phyloP scores from a whole-genome alignment of 2,329 filamentous ascomycete species.

The Ascochyta clinopodiicola region DNA sequence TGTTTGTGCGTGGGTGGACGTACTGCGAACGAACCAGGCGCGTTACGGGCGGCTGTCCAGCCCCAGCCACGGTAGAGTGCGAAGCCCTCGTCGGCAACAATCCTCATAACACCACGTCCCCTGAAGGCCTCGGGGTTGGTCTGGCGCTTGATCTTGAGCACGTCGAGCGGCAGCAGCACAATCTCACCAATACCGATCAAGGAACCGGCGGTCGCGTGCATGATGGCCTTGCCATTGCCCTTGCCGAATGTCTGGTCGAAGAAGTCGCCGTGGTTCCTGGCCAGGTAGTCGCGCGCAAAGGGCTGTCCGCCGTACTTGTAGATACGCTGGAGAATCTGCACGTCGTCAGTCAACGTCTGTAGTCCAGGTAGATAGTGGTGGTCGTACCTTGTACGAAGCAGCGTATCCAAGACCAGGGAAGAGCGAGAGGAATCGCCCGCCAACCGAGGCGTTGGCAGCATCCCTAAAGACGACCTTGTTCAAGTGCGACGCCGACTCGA shows the following conservation, averaged over 20 bases:
- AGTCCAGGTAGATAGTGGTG: no score
- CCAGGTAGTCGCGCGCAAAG: constrained; percentile 88
- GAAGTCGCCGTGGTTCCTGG: constrained; percentile 75
- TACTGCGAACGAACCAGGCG: constrained; percentile 95
- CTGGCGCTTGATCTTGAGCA: constrained; percentile 99
- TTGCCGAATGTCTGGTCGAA: constrained; percentile 93
- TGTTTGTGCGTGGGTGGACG: constrained; percentile 45
- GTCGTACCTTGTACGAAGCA: constrained; percentile 85
- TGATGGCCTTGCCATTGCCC: constrained; percentile 96
- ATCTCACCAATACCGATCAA: constrained; percentile 98
- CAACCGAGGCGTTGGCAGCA: constrained; percentile 72
- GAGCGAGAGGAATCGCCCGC: constrained; percentile 87
- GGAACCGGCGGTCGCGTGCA: constrained; percentile 95
- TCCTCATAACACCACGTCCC: constrained; percentile 86
- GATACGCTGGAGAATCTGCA: constrained; percentile 83
- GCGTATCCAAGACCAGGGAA: constrained; percentile 98
- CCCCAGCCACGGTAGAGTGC: constrained; percentile 95
- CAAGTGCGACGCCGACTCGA: constrained; percentile 67
- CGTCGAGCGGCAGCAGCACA: constrained; percentile 89
- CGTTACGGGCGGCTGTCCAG: constrained; percentile 97
- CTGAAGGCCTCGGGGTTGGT: constrained; percentile 99
- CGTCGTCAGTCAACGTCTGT: constrained; percentile 19
- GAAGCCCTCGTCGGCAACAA: constrained; percentile 92
- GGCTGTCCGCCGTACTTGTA: constrained; percentile 99
- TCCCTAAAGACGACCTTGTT: constrained; percentile 96